Evolutionary conservation across 495 filamentous ascomycete species (phyloP).

Genomic region (Tuber borchii): DNA sequence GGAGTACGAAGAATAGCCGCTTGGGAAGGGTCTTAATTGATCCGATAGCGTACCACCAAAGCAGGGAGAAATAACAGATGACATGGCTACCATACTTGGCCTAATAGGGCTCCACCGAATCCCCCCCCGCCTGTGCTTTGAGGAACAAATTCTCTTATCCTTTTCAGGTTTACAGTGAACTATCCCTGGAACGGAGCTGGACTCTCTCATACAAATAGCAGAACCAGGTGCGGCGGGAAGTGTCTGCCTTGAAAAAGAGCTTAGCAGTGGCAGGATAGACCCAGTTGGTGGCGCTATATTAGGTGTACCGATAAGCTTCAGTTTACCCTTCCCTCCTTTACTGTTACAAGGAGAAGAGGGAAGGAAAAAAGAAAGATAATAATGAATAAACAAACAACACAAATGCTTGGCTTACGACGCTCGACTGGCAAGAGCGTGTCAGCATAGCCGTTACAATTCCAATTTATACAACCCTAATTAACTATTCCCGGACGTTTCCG

Average conservation of each 20-base stretch:
- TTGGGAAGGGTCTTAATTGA: not conserved
- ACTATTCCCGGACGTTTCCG: not conserved
- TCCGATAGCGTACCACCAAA: not conserved
- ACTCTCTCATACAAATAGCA: not conserved
- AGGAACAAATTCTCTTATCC: not conserved
- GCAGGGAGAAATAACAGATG: not conserved
- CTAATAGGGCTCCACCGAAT: not conserved
- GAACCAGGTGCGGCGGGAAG: not conserved
- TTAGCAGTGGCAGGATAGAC: slow-evolving; percentile 11
- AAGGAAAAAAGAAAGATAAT: slow-evolving; percentile 3
- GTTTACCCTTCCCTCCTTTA: slow-evolving; percentile 8
- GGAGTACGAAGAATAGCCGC: not conserved
- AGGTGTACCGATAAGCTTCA: slow-evolving; percentile 3
- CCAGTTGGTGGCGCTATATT: not conserved
- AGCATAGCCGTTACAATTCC: not conserved
- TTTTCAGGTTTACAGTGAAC: not conserved
- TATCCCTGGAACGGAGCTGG: not conserved
- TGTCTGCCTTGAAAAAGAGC: not conserved
- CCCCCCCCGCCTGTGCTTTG: not conserved
- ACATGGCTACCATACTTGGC: not conserved
- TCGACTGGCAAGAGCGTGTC: not conserved
- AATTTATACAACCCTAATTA: not conserved
- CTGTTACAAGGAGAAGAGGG: slow-evolving; percentile 7
- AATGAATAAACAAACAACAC: slow-evolving; percentile 12
- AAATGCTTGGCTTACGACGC: slow-evolving; percentile 5